These are phyloP conservation scores for Chlorociboria aeruginascens DNA, from an alignment of 495 filamentous ascomycete genomes.

Conservation along the genomic window DNA sequence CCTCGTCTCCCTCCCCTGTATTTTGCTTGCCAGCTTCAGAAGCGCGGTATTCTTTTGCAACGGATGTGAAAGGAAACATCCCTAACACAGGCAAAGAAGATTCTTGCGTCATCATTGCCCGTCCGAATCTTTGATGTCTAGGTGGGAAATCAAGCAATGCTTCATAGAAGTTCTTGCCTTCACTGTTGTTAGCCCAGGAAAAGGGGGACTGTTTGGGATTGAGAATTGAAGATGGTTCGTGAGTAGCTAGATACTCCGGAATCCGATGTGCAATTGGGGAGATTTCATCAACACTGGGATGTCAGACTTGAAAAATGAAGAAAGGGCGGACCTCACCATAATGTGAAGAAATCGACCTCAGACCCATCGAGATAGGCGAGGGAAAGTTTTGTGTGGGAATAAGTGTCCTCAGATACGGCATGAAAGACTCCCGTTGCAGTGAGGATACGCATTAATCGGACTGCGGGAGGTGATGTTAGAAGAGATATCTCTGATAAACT, in stretches of 20 bases:
- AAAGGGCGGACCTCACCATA: neutral
- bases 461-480: slow-evolving; percentile 1
- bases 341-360: slow-evolving; percentile 16
- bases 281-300: slow-evolving; percentile 16
- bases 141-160: slow-evolving; percentile 11
- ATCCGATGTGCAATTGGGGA: slow-evolving; percentile 9
- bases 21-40: too few relatives aligned
- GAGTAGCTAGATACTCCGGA: slow-evolving; percentile 11
- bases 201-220: slow-evolving; percentile 13
- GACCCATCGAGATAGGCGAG: slow-evolving; percentile 18
- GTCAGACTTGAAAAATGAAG: neutral
- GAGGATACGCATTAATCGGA: slow-evolving; percentile 17
- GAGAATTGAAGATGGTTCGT: slow-evolving; percentile 10
- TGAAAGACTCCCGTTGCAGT: slow-evolving; percentile 16
- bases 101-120: slow-evolving; percentile 16
- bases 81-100: slow-evolving; percentile 13
- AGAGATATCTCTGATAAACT: neutral
- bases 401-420: slow-evolving; percentile 11
- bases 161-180: slow-evolving; percentile 17
- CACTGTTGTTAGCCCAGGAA: slow-evolving; percentile 13
- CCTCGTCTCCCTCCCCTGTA: neutral
- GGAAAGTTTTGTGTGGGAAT: slow-evolving; percentile 15
- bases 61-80: slow-evolving; percentile 17
- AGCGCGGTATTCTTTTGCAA: neutral
- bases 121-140: slow-evolving; percentile 14